phyloP scores from a whole-genome alignment of 805 yeast species.

The Metschnikowia shivogae region DNA sequence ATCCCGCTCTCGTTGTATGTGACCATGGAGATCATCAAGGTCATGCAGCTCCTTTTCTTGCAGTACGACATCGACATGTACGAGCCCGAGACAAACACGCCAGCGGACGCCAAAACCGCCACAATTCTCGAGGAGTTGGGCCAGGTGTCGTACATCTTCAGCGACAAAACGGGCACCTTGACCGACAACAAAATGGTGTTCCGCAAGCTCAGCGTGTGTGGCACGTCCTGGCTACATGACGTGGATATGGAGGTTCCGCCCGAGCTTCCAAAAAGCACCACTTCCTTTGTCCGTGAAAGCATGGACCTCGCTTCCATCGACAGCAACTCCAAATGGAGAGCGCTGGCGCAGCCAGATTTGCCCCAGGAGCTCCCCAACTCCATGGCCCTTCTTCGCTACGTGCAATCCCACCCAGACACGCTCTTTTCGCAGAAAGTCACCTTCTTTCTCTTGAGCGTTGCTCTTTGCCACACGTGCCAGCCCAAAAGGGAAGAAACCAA shows the following conservation, averaged over 20 bases:
- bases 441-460: conserved; percentile 75
- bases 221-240: conserved; percentile 86
- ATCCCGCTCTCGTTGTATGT: conserved; percentile 94
- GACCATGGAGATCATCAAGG: conserved; percentile 92
- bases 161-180: conserved; percentile 96
- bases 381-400: conserved; percentile 58
- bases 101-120: conserved; percentile 93
- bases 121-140: conserved; percentile 95
- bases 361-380: conserved; percentile 46
- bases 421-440: conserved; percentile 67
- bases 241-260: conserved; percentile 33
- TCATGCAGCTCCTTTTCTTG: conserved; percentile 73
- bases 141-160: conserved; percentile 89
- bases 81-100: conserved; percentile 76
- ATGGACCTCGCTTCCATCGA: conserved; percentile 24
- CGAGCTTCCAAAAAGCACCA: conserved; percentile 20
- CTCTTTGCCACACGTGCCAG: conserved; percentile 85
- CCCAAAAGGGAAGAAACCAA: conserved; percentile 48
- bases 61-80: conserved; percentile 96
- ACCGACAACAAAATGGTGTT: conserved; percentile 94
- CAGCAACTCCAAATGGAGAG: conserved; percentile 39
- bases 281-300: conserved; percentile 32
- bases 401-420: conserved; percentile 69
- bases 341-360: conserved; percentile 46
- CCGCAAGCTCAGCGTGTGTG: conserved; percentile 81